Percentiles rank a stretch among this genome's conserved stretches.
These are phyloP conservation scores for Pachysandra terminalis DNA, from an alignment of 164 flowering plant genomes.

Conservation along the genomic window DNA sequence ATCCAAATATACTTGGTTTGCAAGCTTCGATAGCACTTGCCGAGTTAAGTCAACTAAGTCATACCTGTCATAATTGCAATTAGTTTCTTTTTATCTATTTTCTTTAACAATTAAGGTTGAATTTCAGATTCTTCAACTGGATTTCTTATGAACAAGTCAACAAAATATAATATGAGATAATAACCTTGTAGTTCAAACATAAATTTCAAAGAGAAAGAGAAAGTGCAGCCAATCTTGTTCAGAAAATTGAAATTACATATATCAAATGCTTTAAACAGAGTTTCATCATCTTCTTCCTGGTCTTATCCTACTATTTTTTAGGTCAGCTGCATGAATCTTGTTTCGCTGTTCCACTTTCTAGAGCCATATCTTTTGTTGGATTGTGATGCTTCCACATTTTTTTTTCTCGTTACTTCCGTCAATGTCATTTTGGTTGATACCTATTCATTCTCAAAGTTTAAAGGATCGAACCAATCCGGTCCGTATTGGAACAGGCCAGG, in stretches of 20 bases:
- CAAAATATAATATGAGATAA: not conserved
- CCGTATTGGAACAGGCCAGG: no score
- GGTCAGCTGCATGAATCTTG: no score
- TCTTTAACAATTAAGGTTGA: not conserved
- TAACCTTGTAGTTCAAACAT: no score
- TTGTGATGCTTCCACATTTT: no score
- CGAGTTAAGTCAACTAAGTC: constrained; percentile 95
- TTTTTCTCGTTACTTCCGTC: no score
- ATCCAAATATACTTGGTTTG: constrained; percentile 78
- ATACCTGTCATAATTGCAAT: constrained; percentile 50
- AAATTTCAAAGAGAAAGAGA: not conserved
- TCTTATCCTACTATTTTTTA: no score
- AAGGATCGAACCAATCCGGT: no score
- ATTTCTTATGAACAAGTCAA: not conserved
- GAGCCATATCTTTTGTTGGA: no score
- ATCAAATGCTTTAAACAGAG: not conserved
- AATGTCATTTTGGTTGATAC: no score
- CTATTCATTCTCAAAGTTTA: no score
- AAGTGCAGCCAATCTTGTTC: not conserved
- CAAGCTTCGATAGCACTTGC: constrained; percentile 82
- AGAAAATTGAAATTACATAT: not conserved
- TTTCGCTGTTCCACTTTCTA: no score
- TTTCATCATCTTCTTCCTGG: no score
- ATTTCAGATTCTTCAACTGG: not conserved
- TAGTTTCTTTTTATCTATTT: not conserved